A percentile compares a stretch with the other conserved stretches of the same genome.
Conservation (phyloP, 1,284 basidiomycete genomes). For the Cutaneotrichosporon sp. region DNA sequence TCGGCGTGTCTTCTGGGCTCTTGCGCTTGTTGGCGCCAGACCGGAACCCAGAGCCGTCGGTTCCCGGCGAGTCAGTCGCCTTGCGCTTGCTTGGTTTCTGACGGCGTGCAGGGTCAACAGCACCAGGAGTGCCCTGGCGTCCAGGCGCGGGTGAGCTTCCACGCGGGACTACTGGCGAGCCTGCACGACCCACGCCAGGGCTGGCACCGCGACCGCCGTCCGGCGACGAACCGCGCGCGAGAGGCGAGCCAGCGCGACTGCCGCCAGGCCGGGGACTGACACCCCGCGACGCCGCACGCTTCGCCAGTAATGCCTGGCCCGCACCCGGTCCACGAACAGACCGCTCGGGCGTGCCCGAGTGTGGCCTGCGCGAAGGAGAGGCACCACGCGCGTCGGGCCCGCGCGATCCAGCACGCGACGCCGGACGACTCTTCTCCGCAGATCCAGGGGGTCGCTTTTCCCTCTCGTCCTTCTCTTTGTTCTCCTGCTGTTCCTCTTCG, state of each 20-base stretch:
- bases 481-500: constrained; percentile 23
- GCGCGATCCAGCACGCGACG: constrained; percentile 9
- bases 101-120: background rate
- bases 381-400: constrained; percentile 21
- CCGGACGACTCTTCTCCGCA: constrained; percentile 14
- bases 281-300: constrained; percentile 37
- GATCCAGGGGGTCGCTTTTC: constrained; percentile 19
- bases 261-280: constrained; percentile 25
- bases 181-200: constrained; percentile 10
- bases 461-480: constrained; percentile 27
- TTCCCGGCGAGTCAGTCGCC: constrained; percentile 14
- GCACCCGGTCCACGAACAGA: constrained; percentile 34
- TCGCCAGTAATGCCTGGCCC: constrained; percentile 34
- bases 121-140: constrained; percentile 13
- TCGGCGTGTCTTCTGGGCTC: constrained; percentile 10
- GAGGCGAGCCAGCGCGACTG: constrained; percentile 19
- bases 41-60: background rate
- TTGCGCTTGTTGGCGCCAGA: constrained; percentile 17
- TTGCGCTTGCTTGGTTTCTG: constrained; percentile 18
- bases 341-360: constrained; percentile 25
- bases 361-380: constrained; percentile 21
- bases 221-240: constrained; percentile 20
- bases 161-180: constrained; percentile 13
- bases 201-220: constrained; percentile 13
- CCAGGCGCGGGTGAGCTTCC: constrained; percentile 16